Evolutionary conservation across 2,329 filamentous ascomycete genomes (phyloP).

Genomic region (Colletotrichum sp.): DNA sequence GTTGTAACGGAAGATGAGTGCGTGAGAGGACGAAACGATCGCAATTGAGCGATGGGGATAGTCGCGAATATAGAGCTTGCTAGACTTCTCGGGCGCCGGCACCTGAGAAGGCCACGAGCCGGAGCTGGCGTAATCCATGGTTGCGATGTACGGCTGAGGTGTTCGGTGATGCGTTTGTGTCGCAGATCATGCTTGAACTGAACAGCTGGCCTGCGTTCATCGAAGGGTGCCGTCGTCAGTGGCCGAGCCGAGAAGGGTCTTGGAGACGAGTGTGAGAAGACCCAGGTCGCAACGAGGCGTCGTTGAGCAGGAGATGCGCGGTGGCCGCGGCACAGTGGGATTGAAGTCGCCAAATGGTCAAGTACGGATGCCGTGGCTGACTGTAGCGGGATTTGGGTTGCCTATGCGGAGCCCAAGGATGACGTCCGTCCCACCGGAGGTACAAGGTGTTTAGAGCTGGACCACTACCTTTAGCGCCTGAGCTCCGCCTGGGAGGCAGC

Average conservation of each 20-base stretch:
- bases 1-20: slow-evolving; percentile 84
- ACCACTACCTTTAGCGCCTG: slow-evolving; percentile 9
- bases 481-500: background rate
- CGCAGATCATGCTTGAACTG: slow-evolving; percentile 9
- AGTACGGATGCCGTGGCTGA: slow-evolving; percentile 6
- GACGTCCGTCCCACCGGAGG: slow-evolving; percentile 12
- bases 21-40: slow-evolving; percentile 79
- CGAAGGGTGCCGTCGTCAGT: background rate
- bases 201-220: background rate
- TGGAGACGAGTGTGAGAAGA: background rate
- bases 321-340: background rate
- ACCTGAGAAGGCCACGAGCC: slow-evolving; percentile 50
- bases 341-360: background rate
- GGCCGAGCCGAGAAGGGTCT: background rate
- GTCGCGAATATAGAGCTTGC: slow-evolving; percentile 85
- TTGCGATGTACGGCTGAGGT: background rate
- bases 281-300: background rate
- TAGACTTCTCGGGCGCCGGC: slow-evolving; percentile 63
- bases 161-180: background rate
- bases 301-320: background rate
- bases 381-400: slow-evolving; percentile 10
- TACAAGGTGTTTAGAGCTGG: slow-evolving; percentile 1
- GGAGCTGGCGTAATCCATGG: slow-evolving; percentile 53
- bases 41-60: slow-evolving; percentile 87
- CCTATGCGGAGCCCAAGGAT: slow-evolving; percentile 11